phyloP scores from a whole-genome alignment of 2,329 filamentous ascomycete species.

The Fusarium bulbicola region DNA sequence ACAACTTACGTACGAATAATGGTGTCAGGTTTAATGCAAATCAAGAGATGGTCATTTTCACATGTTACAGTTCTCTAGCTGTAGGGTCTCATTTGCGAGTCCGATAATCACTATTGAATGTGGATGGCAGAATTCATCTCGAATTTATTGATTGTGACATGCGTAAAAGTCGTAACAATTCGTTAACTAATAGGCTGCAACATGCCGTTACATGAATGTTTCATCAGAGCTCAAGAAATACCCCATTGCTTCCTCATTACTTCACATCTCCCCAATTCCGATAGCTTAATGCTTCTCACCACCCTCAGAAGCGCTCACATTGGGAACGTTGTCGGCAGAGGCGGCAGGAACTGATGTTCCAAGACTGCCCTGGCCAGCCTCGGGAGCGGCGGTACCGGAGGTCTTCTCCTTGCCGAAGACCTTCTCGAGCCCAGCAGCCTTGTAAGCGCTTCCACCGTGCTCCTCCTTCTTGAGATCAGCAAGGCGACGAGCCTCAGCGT shows the following conservation, averaged over 20 bases:
- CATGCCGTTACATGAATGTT: constrained; percentile 6
- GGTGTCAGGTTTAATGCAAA: accelerated
- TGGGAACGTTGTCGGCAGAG: constrained; percentile 33
- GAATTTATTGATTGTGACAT: constrained; percentile 29
- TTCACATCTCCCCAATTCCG: background rate
- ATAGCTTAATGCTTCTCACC: constrained; percentile 32
- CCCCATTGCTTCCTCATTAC: constrained; percentile 1
- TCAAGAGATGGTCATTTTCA: background rate
- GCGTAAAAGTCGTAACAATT: constrained; percentile 38
- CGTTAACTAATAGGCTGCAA: constrained; percentile 25
- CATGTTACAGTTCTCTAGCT: background rate
- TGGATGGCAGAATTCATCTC: constrained; percentile 2
- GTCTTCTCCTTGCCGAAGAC: constrained; percentile 65
- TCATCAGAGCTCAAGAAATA: constrained; percentile 6
- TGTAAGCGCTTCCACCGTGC: constrained; percentile 66
- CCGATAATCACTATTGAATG: accelerated
- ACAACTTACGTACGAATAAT: background rate
- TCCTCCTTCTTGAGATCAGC: constrained; percentile 85
- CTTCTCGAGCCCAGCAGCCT: constrained; percentile 65
- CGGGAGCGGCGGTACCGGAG: constrained; percentile 24
- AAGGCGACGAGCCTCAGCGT: constrained; percentile 86
- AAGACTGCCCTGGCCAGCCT: constrained; percentile 24
- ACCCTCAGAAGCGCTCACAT: constrained; percentile 38
- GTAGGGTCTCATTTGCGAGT: background rate
- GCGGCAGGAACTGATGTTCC: constrained; percentile 34